Evolutionary conservation across 805 yeast genomes (phyloP).

Genomic region (Cephaloascus fragrans): DNA sequence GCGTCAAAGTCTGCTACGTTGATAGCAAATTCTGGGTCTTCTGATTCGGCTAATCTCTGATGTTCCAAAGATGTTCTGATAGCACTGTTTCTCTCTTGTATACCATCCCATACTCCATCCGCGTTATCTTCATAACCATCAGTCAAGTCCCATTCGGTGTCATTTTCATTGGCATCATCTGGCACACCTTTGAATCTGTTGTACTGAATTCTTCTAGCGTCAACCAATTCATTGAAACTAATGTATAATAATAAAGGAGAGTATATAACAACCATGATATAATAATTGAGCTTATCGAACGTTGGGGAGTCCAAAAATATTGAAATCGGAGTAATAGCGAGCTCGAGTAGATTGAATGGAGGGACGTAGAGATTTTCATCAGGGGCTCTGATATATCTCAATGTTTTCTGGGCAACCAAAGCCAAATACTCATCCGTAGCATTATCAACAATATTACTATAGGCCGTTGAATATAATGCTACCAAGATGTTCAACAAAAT

Average conservation of each 20-base stretch:
- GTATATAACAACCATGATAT: conserved; percentile 56
- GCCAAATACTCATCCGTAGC: conserved; percentile 83
- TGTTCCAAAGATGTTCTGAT: conserved; percentile 24
- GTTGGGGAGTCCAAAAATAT: conserved; percentile 22
- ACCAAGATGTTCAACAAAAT: conserved; percentile 74
- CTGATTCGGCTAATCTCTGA: conserved; percentile 55
- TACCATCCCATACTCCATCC: conserved; percentile 24
- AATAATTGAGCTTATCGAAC: conserved; percentile 34
- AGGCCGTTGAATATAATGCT: conserved; percentile 81
- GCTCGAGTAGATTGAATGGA: conserved; percentile 70
- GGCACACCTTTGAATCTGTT: conserved; percentile 53
- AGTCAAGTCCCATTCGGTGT: conserved; percentile 74
- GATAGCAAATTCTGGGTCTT: conserved; percentile 61
- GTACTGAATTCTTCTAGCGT: conserved; percentile 62
- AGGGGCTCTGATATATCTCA: conserved; percentile 80
- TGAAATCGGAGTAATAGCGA: conserved; percentile 21
- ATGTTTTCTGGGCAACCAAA: conserved; percentile 72
- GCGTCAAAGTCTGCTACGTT: conserved; percentile 38
- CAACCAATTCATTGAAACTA: conserved; percentile 53
- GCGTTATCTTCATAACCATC: conserved; percentile 51
- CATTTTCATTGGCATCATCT: conserved; percentile 74
- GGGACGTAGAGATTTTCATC: conserved; percentile 81
- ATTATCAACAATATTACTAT: conserved; percentile 69
- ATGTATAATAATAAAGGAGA: conserved; percentile 56
- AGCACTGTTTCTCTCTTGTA: conserved; percentile 28